Conservation (phyloP, 208 protist species). For the Borovskyia barvae region DNA sequence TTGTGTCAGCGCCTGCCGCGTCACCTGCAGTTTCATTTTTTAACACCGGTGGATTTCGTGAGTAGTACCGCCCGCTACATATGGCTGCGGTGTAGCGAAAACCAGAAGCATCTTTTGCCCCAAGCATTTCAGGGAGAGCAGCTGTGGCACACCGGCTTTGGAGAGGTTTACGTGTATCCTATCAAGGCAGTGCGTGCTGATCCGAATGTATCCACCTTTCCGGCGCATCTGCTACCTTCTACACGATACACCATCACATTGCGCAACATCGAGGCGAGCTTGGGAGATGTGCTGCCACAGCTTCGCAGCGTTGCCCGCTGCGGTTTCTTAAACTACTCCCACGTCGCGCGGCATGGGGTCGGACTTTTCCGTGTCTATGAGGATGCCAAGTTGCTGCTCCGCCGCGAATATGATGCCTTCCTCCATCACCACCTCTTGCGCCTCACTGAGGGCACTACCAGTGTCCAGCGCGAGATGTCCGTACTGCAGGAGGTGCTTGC, state of each 20-base stretch:
- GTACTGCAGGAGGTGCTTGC: constrained; percentile 49
- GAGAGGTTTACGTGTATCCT: constrained; percentile 32
- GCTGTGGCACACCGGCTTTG: constrained; percentile 24
- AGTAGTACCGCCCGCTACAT: constrained; percentile 47
- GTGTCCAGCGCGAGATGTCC: constrained; percentile 55
- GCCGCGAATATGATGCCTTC: constrained; percentile 61
- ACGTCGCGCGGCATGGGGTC: constrained; percentile 73
- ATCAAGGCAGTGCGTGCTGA: constrained; percentile 24
- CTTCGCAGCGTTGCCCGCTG: constrained; percentile 36
- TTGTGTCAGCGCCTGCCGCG: constrained; percentile 23
- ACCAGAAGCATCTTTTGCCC: neutral
- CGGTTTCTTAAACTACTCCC: constrained; percentile 78
- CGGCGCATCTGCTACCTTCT: constrained; percentile 46
- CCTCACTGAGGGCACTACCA: constrained; percentile 62
- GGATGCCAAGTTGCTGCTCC: constrained; percentile 55
- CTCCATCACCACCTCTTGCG: constrained; percentile 46
- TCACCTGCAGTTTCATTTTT: constrained; percentile 48
- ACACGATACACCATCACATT: constrained; percentile 69
- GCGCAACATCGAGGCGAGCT: constrained; percentile 53
- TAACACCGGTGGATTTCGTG: constrained; percentile 71
- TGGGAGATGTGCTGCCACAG: constrained; percentile 65
- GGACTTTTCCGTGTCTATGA: constrained; percentile 55
- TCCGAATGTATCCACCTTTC: constrained; percentile 24
- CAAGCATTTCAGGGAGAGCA: constrained; percentile 12
- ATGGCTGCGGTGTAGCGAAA: constrained; percentile 34